These are phyloP conservation scores for Serendipita sp. DNA, from an alignment of 768 basidiomycete genomes.

Conservation along the genomic window DNA sequence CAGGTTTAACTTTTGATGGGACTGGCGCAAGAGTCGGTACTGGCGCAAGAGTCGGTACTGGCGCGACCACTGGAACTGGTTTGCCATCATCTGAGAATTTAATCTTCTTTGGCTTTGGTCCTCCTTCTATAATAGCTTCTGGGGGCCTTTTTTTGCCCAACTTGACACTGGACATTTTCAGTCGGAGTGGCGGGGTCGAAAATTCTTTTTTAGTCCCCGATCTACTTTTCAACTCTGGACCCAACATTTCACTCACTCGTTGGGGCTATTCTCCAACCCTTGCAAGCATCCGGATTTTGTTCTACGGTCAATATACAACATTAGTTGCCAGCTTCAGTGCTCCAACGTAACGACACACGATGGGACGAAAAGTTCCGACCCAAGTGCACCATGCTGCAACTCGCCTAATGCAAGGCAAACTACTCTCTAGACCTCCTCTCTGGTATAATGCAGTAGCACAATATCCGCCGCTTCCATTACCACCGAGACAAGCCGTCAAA, in stretches of 20 bases:
- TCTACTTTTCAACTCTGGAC: too few species aligned
- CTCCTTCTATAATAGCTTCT: neutral
- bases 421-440: slow-evolving; percentile 48
- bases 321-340: too few species aligned
- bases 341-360: slow-evolving; percentile 17
- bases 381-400: slow-evolving; percentile 83
- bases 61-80: neutral
- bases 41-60: neutral
- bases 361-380: slow-evolving; percentile 68
- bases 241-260: too few species aligned
- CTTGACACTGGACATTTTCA: neutral
- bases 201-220: neutral
- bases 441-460: slow-evolving; percentile 80
- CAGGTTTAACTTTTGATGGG: neutral
- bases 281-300: too few species aligned
- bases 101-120: neutral
- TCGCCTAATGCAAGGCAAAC: slow-evolving; percentile 54
- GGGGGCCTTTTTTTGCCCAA: neutral
- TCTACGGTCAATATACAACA: too few species aligned
- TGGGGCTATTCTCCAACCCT: too few species aligned
- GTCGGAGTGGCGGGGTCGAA: neutral
- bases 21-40: neutral
- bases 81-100: neutral
- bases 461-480: slow-evolving; percentile 77
- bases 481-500: slow-evolving; percentile 50